These are phyloP conservation scores for Eremothecium coryli DNA, from an alignment of 1,139 yeast genomes.

Conservation along the genomic window DNA sequence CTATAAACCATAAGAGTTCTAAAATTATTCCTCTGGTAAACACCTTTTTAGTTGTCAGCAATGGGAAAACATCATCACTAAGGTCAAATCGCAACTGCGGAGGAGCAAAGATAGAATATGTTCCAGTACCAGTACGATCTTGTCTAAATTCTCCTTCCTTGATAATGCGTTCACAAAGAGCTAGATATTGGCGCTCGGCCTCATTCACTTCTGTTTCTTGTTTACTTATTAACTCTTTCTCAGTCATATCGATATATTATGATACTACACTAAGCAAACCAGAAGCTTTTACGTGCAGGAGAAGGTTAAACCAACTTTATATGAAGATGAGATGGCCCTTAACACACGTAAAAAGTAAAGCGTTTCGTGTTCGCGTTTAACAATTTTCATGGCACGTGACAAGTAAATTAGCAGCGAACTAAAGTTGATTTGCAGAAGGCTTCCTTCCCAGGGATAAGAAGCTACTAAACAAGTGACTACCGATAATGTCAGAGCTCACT, in stretches of 20 bases:
- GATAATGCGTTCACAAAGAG: constrained; percentile 68
- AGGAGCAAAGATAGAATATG: constrained; percentile 83
- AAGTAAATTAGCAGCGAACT: no score
- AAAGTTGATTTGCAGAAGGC: no score
- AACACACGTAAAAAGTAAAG: no score
- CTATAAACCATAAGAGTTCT: constrained; percentile 86
- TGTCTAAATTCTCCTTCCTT: constrained; percentile 82
- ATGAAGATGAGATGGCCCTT: no score
- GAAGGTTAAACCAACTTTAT: no score
- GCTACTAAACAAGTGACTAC: no score
- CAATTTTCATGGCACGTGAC: no score
- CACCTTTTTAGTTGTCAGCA: constrained; percentile 86
- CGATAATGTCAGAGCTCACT: constrained; percentile 44
- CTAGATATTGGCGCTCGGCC: constrained; percentile 76
- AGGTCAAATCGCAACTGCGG: constrained; percentile 85
- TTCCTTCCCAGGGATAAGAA: no score
- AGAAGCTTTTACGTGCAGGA: no score
- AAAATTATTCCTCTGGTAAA: constrained; percentile 82
- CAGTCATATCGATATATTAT: constrained; percentile 13
- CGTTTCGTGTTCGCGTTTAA: no score
- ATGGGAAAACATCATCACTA: constrained; percentile 65
- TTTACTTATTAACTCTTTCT: not conserved
- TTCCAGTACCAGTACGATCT: constrained; percentile 97
- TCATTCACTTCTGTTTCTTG: constrained; percentile 11
- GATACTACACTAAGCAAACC: no score